Percentiles rank a stretch among this genome's conserved stretches.
These are phyloP conservation scores for Clonostachys sp. DNA, from an alignment of 2,329 filamentous ascomycete genomes.

Conservation along the genomic window DNA sequence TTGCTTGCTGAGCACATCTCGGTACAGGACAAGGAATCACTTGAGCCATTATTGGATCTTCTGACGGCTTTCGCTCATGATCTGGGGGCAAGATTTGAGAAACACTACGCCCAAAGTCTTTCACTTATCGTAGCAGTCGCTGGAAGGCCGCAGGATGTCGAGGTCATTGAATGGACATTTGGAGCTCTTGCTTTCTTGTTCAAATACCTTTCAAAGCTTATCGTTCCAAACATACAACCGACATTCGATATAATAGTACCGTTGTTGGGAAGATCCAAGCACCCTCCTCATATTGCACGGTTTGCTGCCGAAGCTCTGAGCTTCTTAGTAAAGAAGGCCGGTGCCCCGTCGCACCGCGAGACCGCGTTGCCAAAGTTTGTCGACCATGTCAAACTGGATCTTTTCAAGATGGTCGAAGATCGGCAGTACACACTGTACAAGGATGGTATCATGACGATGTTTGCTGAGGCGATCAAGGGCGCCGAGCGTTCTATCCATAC, in stretches of 20 bases:
- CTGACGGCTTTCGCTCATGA: conserved; percentile 94
- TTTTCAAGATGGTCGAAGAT: conserved; percentile 47
- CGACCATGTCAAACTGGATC: conserved; percentile 65
- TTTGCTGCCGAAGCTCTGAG: conserved; percentile 95
- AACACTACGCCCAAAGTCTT: conserved; percentile 75
- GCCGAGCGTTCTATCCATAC: conserved; percentile 57
- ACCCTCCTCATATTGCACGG: conserved; percentile 81
- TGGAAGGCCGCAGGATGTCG: conserved; percentile 69
- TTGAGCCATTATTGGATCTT: conserved; percentile 86
- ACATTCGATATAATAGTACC: conserved; percentile 80
- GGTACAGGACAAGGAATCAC: conserved; percentile 69
- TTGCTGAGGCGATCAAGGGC: conserved; percentile 74
- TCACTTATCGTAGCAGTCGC: conserved; percentile 74
- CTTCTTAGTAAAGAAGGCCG: conserved; percentile 87
- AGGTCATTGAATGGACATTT: conserved; percentile 98
- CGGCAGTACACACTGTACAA: conserved; percentile 67
- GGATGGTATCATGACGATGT: conserved; percentile 86
- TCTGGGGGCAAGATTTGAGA: conserved; percentile 80
- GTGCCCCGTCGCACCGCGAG: conserved; percentile 70
- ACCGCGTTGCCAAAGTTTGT: conserved; percentile 68
- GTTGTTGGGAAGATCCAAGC: conserved; percentile 75
- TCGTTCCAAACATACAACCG: conserved; percentile 81
- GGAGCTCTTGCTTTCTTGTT: conserved; percentile 91
- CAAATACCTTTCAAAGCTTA: conserved; percentile 87
- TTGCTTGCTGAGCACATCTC: conserved; percentile 72